Evolutionary conservation across 345 rosid species (phyloP).

Genomic region (Kandelia obovata): DNA sequence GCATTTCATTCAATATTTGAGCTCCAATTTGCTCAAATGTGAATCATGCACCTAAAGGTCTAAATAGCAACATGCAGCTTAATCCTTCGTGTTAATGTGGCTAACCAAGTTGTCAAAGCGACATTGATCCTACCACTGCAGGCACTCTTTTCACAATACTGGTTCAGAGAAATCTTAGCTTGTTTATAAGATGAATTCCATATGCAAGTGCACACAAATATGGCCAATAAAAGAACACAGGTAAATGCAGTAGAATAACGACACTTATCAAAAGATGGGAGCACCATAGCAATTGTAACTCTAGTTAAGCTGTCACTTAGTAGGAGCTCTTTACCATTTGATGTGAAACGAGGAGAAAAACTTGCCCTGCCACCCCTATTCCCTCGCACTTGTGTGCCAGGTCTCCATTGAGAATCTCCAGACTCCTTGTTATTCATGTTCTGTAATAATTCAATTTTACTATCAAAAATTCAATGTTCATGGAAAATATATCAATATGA

Average conservation of each 20-base stretch:
- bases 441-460: constrained; percentile 35
- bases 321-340: constrained; percentile 49
- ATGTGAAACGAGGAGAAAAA: constrained; percentile 44
- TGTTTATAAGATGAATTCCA: background rate
- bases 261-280: constrained; percentile 3
- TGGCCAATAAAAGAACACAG: constrained; percentile 4
- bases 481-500: background rate
- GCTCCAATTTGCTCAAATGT: too few species aligned
- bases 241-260: constrained; percentile 15
- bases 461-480: constrained; percentile 9
- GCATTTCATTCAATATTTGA: too few species aligned
- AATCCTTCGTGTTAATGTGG: background rate
- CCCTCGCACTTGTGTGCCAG: constrained; percentile 62
- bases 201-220: background rate
- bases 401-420: constrained; percentile 65
- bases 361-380: constrained; percentile 53
- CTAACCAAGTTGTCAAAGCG: background rate
- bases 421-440: constrained; percentile 55
- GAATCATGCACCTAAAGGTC: too few species aligned
- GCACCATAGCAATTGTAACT: constrained; percentile 10
- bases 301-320: constrained; percentile 1
- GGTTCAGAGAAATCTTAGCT: background rate
- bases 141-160: background rate
- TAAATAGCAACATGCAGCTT: too few species aligned
- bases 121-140: background rate